A percentile compares a stretch with the other conserved stretches of the same genome.
phyloP scores from a whole-genome alignment of 129 eudicot species.

The Tagetes erecta region DNA sequence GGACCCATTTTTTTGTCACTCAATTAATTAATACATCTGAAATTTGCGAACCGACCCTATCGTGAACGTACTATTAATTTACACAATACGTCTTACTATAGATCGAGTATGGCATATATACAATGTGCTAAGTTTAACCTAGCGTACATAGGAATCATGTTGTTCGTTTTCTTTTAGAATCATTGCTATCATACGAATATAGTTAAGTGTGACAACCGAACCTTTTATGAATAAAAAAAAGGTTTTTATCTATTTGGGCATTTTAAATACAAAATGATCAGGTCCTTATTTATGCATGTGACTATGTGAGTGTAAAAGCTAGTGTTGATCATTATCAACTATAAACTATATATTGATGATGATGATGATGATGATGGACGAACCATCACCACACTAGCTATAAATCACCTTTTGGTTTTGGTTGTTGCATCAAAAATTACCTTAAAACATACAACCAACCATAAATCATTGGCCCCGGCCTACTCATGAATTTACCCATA shows the following conservation, averaged over 20 bases:
- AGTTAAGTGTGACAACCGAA: slow-evolving; percentile 16
- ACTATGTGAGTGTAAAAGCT: neutral
- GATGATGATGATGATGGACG: slow-evolving; percentile 20
- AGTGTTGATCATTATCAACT: too few relatives aligned
- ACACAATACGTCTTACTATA: too few relatives aligned
- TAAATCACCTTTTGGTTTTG: slow-evolving; percentile 33
- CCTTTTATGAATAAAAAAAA: slow-evolving; percentile 1
- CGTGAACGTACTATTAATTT: too few relatives aligned
- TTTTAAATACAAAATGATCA: neutral
- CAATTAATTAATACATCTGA: too few relatives aligned
- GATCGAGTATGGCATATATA: too few relatives aligned
- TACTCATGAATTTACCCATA: slow-evolving; percentile 17
- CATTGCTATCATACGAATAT: neutral
- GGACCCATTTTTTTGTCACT: too few relatives aligned
- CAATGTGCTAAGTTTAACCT: too few relatives aligned
- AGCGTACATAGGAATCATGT: too few relatives aligned
- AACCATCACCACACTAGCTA: slow-evolving; percentile 22
- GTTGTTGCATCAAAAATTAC: slow-evolving; percentile 32
- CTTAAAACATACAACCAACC: slow-evolving; percentile 32
- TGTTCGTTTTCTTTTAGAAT: neutral
- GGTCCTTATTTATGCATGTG: slow-evolving; percentile 32
- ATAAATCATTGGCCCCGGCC: slow-evolving; percentile 32
- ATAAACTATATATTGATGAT: neutral
- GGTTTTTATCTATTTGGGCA: too few relatives aligned
- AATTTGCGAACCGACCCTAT: too few relatives aligned